Percentiles rank a stretch among this genome's conserved stretches.
Conservation (phyloP, 139 green algal genomes). For the Picochlorum sp. region DNA sequence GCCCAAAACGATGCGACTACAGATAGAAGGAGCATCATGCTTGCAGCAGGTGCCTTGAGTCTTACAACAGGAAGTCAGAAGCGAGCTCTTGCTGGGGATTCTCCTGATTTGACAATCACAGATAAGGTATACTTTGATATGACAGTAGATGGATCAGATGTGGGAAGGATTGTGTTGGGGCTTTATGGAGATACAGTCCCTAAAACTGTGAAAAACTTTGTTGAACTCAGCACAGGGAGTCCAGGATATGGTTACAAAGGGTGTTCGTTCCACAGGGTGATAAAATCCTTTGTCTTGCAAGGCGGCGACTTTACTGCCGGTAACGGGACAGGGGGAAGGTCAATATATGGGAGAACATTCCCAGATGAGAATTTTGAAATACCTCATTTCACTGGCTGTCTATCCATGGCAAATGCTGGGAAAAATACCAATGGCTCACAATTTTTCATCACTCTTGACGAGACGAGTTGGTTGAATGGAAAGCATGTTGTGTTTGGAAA, state of each 20-base stretch:
- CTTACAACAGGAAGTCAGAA: too few species aligned
- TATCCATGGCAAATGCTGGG: conserved; percentile 50
- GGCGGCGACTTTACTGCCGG: conserved; percentile 9
- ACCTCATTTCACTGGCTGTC: conserved; percentile 26
- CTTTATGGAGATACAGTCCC: conserved; percentile 60
- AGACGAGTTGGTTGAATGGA: conserved; percentile 33
- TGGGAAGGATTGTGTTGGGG: conserved; percentile 62
- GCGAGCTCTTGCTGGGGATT: background rate
- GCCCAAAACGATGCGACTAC: too few species aligned
- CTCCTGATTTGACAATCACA: conserved; percentile 19
- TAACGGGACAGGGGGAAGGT: conserved; percentile 24
- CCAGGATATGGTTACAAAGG: conserved; percentile 28
- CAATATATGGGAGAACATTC: conserved; percentile 42
- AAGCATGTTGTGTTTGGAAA: conserved; percentile 65
- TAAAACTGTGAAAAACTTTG: conserved; percentile 56
- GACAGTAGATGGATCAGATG: conserved; percentile 31
- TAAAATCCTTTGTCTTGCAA: conserved; percentile 68
- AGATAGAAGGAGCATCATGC: background rate
- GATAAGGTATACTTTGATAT: conserved; percentile 64
- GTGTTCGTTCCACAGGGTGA: conserved; percentile 53
- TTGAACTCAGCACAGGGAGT: conserved; percentile 34
- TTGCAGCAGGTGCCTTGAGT: background rate
- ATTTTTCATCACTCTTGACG: conserved; percentile 46
- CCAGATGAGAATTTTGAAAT: conserved; percentile 21
- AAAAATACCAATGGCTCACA: conserved; percentile 40